Conservation (phyloP, 345 rosid genomes). For the Pugionium cornutum region DNA sequence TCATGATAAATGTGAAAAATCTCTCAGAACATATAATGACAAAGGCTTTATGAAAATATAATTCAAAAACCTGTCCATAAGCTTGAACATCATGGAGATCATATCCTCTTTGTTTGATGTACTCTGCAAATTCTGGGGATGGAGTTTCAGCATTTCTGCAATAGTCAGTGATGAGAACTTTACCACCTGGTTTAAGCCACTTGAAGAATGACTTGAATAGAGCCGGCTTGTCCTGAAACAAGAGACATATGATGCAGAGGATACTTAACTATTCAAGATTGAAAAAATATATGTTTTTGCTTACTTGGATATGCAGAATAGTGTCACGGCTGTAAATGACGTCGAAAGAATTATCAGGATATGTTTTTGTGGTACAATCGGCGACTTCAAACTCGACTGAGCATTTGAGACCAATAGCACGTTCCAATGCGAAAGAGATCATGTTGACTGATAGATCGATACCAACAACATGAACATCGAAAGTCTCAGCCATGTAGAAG, state of each 20-base stretch:
- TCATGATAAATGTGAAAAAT: no score
- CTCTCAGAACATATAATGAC: no score
- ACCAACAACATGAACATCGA: conserved; percentile 82
- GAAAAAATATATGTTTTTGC: conserved; percentile 3
- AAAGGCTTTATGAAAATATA: no score
- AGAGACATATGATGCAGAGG: conserved; percentile 18
- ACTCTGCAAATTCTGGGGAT: conserved; percentile 56
- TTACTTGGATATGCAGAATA: conserved; percentile 84
- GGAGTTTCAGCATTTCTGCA: conserved; percentile 71
- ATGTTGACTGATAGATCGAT: conserved; percentile 89
- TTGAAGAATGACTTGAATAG: conserved; percentile 75
- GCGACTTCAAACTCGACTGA: conserved; percentile 94
- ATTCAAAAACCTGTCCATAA: conserved; percentile 66
- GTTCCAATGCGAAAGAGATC: conserved; percentile 90
- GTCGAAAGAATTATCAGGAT: conserved; percentile 74
- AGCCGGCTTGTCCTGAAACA: conserved; percentile 80
- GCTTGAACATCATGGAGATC: conserved; percentile 87
- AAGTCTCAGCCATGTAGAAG: conserved; percentile 91
- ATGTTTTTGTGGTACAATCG: conserved; percentile 78
- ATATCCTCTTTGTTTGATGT: conserved; percentile 90
- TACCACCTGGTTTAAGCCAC: conserved; percentile 98
- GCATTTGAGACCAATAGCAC: conserved; percentile 88
- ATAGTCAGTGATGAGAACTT: conserved; percentile 84
- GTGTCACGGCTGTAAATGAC: conserved; percentile 97
- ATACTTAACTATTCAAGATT: conserved; percentile 4